A percentile compares a stretch with the other conserved stretches of the same genome.
These are phyloP conservation scores for Penicillium sp. DNA, from an alignment of 2,329 filamentous ascomycete species.

Conservation along the genomic window DNA sequence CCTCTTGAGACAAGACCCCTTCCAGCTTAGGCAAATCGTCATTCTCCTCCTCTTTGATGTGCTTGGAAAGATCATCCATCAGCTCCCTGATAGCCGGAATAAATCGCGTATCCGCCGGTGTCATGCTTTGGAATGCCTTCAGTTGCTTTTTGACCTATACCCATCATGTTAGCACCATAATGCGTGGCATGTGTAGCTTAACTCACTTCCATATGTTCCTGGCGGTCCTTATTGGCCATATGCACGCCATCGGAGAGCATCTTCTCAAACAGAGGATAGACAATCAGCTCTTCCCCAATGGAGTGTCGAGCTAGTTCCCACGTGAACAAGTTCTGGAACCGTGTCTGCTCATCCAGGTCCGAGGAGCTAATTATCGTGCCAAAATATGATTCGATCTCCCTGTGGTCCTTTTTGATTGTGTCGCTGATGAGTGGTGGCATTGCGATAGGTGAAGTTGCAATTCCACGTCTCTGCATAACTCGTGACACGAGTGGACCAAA, in stretches of 20 bases:
- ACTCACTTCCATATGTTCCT: neutral
- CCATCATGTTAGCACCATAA: neutral
- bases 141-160: neutral
- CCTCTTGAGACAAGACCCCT: neutral
- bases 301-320: slow-evolving; percentile 53
- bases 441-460: neutral
- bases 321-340: slow-evolving; percentile 49
- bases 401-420: neutral
- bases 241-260: slow-evolving; percentile 30
- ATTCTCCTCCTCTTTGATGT: neutral
- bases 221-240: neutral
- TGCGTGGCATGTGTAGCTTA: too few species aligned
- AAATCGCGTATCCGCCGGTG: neutral
- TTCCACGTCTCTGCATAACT: neutral
- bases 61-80: neutral
- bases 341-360: slow-evolving; percentile 8
- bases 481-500: too few species aligned
- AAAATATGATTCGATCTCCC: neutral
- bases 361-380: neutral
- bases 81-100: neutral
- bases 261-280: slow-evolving; percentile 54
- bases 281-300: slow-evolving; percentile 50
- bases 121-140: neutral
- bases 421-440: neutral
- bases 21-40: neutral